phyloP scores from a whole-genome alignment of 1,284 basidiomycete species.

The Moesziomyces sp. region DNA sequence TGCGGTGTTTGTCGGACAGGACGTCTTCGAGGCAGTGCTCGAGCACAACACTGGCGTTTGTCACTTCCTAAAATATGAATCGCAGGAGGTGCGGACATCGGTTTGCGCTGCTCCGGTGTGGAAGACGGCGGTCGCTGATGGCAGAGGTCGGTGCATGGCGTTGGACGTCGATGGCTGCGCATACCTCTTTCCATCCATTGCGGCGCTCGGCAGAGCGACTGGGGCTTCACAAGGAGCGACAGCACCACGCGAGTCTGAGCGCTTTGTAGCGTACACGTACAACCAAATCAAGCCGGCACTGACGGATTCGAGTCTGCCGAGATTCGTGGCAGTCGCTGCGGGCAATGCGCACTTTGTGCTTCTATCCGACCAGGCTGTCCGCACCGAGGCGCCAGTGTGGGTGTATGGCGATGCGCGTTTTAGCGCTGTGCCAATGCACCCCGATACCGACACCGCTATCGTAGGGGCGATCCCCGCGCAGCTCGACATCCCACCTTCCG shows the following conservation, averaged over 20 bases:
- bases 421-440: conserved; percentile 19
- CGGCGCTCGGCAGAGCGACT: conserved; percentile 5
- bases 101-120: background rate
- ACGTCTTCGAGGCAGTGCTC: conserved; percentile 14
- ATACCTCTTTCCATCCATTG: conserved; percentile 15
- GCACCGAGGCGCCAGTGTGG: conserved; percentile 8
- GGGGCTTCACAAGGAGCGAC: background rate
- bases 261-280: background rate
- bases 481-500: background rate
- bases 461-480: background rate
- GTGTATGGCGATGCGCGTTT: conserved; percentile 32
- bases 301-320: background rate
- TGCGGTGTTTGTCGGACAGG: conserved; percentile 12
- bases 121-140: conserved; percentile 8
- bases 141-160: conserved; percentile 19
- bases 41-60: background rate
- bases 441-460: background rate
- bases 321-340: conserved; percentile 19
- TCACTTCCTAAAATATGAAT: conserved; percentile 8
- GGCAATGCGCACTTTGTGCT: conserved; percentile 38
- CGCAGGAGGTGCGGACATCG: background rate
- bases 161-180: conserved; percentile 3
- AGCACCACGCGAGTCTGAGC: background rate
- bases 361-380: conserved; percentile 1
- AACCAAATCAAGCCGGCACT: background rate